These are phyloP conservation scores for Coniophora puteana DNA, from an alignment of 1,284 basidiomycete species.

Conservation along the genomic window DNA sequence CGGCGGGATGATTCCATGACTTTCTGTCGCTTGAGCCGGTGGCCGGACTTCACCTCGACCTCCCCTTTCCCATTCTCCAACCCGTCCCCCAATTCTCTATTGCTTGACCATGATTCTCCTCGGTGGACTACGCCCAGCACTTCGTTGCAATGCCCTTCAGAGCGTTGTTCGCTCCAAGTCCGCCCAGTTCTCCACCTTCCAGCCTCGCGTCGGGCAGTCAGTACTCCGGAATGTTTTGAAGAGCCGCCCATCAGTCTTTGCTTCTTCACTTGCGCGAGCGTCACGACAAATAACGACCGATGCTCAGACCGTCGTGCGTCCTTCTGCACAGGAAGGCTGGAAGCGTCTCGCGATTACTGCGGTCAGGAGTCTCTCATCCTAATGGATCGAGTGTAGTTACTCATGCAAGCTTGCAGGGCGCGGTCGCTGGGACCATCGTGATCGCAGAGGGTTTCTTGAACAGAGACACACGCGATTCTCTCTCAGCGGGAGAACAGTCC, in stretches of 20 bases:
- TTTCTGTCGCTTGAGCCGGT: not conserved
- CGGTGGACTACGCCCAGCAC: slow-evolving; percentile 21
- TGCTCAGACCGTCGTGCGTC: slow-evolving; percentile 33
- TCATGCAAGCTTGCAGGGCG: slow-evolving; percentile 38
- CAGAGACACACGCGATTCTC: slow-evolving; percentile 69
- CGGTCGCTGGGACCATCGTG: slow-evolving; percentile 66
- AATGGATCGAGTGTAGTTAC: not conserved
- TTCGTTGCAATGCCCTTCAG: slow-evolving; percentile 29
- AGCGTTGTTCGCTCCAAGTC: slow-evolving; percentile 10
- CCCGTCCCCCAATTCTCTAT: not conserved
- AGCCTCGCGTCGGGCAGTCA: slow-evolving; percentile 5
- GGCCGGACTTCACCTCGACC: too few relatives aligned
- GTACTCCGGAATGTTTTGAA: slow-evolving; percentile 13
- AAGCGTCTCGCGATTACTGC: slow-evolving; percentile 47
- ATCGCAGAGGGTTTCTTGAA: slow-evolving; percentile 67
- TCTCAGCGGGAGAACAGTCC: slow-evolving; percentile 57
- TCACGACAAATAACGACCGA: slow-evolving; percentile 42
- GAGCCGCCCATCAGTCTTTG: slow-evolving; percentile 19
- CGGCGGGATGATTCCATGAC: not conserved
- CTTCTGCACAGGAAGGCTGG: slow-evolving; percentile 41
- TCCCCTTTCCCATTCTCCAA: not conserved
- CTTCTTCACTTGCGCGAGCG: slow-evolving; percentile 15
- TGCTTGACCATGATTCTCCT: slow-evolving; percentile 30
- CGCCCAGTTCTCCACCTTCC: slow-evolving; percentile 13
- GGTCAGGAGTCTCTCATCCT: slow-evolving; percentile 34